Conservation (phyloP, 805 yeast genomes). For the Nakazawaea wyomingensis region DNA sequence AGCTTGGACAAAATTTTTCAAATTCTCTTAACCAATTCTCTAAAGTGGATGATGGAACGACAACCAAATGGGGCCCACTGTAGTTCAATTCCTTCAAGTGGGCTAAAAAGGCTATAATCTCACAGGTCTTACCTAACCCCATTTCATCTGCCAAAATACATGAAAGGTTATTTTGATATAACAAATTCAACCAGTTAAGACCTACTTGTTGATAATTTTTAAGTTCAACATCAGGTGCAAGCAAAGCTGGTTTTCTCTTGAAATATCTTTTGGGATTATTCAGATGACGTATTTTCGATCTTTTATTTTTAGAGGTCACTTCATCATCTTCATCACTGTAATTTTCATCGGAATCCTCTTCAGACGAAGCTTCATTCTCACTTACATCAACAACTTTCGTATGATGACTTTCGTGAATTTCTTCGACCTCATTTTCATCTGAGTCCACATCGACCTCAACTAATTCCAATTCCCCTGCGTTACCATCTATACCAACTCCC, state of each 20-base stretch:
- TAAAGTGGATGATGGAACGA: conserved; percentile 93
- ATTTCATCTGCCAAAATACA: conserved; percentile 97
- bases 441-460: conserved; percentile 40
- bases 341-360: conserved; percentile 32
- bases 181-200: conserved; percentile 80
- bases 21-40: conserved; percentile 98
- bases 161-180: conserved; percentile 74
- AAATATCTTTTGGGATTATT: conserved; percentile 37
- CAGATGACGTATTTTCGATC: conserved; percentile 3
- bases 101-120: conserved; percentile 89
- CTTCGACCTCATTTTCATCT: conserved; percentile 24
- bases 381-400: conserved; percentile 45
- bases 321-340: conserved; percentile 16
- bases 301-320: background rate
- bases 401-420: conserved; percentile 12
- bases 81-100: conserved; percentile 60
- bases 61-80: conserved; percentile 83
- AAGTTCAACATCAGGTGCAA: conserved; percentile 59
- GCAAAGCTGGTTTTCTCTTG: conserved; percentile 63
- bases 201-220: conserved; percentile 97
- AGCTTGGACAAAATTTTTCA: conserved; percentile 75
- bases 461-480: conserved; percentile 59
- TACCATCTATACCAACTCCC: conserved; percentile 79
- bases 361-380: conserved; percentile 25
- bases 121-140: conserved; percentile 98